Evolutionary conservation across 345 rosid genomes (phyloP).

Genomic region (Gossypioides kirkii): DNA sequence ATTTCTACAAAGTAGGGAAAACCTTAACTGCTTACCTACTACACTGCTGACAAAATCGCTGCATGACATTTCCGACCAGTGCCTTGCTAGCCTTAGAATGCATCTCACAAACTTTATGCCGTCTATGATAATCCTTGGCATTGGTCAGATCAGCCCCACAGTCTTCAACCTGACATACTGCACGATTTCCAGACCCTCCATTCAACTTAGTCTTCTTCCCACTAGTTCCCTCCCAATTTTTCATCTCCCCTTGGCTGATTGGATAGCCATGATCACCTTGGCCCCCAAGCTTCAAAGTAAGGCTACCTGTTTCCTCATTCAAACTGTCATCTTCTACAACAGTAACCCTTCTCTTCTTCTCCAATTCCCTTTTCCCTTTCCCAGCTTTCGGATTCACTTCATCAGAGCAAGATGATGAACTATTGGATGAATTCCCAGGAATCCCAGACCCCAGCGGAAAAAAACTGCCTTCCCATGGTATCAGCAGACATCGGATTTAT

Average conservation of each 20-base stretch:
- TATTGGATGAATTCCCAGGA: slow-evolving; percentile 70
- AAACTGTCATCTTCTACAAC: slow-evolving; percentile 48
- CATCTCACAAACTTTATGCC: slow-evolving; percentile 95
- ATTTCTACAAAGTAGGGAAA: not conserved
- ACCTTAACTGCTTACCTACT: slow-evolving; percentile 58
- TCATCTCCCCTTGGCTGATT: slow-evolving; percentile 32
- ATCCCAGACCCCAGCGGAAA: slow-evolving; percentile 44
- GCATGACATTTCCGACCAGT: slow-evolving; percentile 79
- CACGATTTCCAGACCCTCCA: slow-evolving; percentile 52
- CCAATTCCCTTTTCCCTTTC: slow-evolving; percentile 54
- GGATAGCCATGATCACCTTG: slow-evolving; percentile 49
- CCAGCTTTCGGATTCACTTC: slow-evolving; percentile 50
- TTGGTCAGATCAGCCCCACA: slow-evolving; percentile 90
- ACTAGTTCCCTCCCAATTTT: slow-evolving; percentile 37
- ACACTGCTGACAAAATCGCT: slow-evolving; percentile 99
- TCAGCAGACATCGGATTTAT: slow-evolving; percentile 44
- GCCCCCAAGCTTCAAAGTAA: slow-evolving; percentile 75
- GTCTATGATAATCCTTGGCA: slow-evolving; percentile 93
- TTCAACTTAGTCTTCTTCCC: slow-evolving; percentile 71
- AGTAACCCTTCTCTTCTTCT: slow-evolving; percentile 75
- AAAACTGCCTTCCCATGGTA: slow-evolving; percentile 43
- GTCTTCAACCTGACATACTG: slow-evolving; percentile 88
- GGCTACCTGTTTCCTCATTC: slow-evolving; percentile 42
- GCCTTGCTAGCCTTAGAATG: slow-evolving; percentile 94
- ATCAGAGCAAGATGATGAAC: slow-evolving; percentile 80